A percentile compares a stretch with the other conserved stretches of the same genome.
Evolutionary conservation across 1,284 basidiomycete species (phyloP).

Genomic region (Cryptococcus floricola): DNA sequence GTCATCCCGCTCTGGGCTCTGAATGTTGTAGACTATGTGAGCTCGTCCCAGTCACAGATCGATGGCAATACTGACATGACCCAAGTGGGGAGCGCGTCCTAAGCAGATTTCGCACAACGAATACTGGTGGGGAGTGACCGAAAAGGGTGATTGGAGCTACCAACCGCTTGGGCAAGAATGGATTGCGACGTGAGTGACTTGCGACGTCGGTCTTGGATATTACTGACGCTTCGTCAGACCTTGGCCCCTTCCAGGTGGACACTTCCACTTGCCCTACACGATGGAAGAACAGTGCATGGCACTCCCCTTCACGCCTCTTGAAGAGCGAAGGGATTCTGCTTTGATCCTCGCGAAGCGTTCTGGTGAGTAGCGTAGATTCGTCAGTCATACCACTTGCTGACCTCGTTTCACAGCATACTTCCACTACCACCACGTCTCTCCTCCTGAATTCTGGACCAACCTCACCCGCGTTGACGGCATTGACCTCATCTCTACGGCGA

Average conservation of each 20-base stretch:
- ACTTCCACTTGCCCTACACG: constrained; percentile 37
- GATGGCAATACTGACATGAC: not conserved
- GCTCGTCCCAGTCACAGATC: constrained; percentile 2
- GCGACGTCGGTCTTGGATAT: not conserved
- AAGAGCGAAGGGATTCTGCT: constrained; percentile 27
- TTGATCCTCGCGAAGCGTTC: constrained; percentile 43
- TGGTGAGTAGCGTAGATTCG: constrained; percentile 10
- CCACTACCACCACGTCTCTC: constrained; percentile 12
- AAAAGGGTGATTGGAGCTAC: constrained; percentile 35
- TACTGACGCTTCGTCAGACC: constrained; percentile 20
- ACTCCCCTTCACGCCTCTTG: constrained; percentile 22
- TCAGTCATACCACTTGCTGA: not conserved
- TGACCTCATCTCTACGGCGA: constrained; percentile 26
- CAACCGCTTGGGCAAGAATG: constrained; percentile 43
- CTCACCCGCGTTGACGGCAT: constrained; percentile 15
- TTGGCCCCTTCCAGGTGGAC: constrained; percentile 28
- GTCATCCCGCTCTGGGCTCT: constrained; percentile 40
- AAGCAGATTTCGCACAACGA: constrained; percentile 21
- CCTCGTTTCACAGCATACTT: constrained; percentile 18
- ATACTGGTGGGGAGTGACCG: constrained; percentile 31
- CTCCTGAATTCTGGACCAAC: constrained; percentile 18
- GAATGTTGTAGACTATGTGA: constrained; percentile 39
- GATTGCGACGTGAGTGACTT: constrained; percentile 31
- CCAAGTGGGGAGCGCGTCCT: constrained; percentile 34
- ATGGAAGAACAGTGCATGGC: constrained; percentile 39